Percentiles rank a stretch among this genome's conserved stretches.
Conservation (phyloP, 306 rosid species). For the Cucumis hystrix region DNA sequence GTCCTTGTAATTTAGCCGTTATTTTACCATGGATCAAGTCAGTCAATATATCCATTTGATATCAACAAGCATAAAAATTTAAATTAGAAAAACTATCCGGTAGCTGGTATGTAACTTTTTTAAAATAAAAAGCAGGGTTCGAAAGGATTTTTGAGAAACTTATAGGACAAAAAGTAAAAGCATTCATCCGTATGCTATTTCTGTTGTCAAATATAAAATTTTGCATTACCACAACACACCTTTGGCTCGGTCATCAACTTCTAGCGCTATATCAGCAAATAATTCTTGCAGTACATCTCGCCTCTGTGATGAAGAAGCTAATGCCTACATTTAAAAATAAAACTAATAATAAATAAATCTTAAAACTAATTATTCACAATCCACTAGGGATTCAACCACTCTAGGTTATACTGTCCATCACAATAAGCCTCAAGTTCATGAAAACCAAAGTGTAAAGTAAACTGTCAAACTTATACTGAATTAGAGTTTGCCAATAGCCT, state of each 20-base stretch:
- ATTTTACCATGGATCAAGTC: background rate
- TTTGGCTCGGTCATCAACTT: slow-evolving; percentile 84
- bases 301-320: slow-evolving; percentile 67
- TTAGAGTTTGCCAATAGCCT: background rate
- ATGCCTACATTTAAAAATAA: slow-evolving; percentile 41
- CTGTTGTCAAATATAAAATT: background rate
- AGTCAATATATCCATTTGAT: background rate
- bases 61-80: background rate
- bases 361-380: background rate
- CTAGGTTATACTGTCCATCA: background rate
- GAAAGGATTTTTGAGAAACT: background rate
- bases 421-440: background rate
- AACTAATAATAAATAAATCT: background rate
- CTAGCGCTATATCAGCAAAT: slow-evolving; percentile 86
- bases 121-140: background rate
- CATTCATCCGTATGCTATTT: background rate
- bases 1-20: background rate
- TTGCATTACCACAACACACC: slow-evolving; percentile 32
- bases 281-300: slow-evolving; percentile 86
- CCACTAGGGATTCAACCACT: background rate
- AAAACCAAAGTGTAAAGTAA: background rate
- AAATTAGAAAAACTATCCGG: background rate
- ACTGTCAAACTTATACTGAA: background rate
- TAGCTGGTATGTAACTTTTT: background rate
- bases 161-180: background rate